A percentile compares a stretch with the other conserved stretches of the same genome.
These are phyloP conservation scores for Acanthamoeba quina DNA, from an alignment of 208 protist species.

Conservation along the genomic window DNA sequence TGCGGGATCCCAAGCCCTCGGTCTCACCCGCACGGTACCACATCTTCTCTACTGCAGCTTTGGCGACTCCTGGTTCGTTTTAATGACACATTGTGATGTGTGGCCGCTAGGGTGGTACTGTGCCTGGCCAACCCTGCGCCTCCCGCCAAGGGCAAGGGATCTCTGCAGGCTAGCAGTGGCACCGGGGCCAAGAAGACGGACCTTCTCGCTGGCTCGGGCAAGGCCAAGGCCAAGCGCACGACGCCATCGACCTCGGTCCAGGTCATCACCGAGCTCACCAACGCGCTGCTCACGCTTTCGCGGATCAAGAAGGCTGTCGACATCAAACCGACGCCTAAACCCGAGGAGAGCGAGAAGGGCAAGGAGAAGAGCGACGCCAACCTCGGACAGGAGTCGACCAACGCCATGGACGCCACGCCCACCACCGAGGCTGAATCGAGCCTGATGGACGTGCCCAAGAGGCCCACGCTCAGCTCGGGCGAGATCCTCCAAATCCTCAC, in stretches of 20 bases:
- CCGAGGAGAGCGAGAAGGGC: neutral
- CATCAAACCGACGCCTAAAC: neutral
- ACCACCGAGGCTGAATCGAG: neutral
- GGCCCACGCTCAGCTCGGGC: slow-evolving; percentile 51
- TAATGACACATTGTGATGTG: neutral
- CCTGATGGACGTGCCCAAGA: neutral
- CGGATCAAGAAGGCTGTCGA: slow-evolving; percentile 40
- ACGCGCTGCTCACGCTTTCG: slow-evolving; percentile 61
- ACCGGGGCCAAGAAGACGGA: neutral
- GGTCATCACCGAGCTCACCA: slow-evolving; percentile 69
- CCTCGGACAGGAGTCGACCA: neutral
- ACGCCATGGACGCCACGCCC: neutral
- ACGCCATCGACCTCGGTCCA: slow-evolving; percentile 40
- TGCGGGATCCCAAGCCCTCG: slow-evolving; percentile 53
- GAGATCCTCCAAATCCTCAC: slow-evolving; percentile 67
- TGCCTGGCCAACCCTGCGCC: slow-evolving; percentile 1
- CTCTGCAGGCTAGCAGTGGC: neutral
- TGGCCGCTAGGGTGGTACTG: neutral
- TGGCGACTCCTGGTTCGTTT: neutral
- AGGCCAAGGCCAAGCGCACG: slow-evolving; percentile 51
- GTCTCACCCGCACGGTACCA: slow-evolving; percentile 9
- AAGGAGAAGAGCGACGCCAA: slow-evolving; percentile 22
- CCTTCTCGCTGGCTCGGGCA: neutral
- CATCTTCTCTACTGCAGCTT: neutral
- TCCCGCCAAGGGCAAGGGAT: neutral